Evolutionary conservation across 2,329 filamentous ascomycete genomes (phyloP), one percentile per base, ranked within the genome.

Genomic region (Aureobasidium sp.): DNA sequence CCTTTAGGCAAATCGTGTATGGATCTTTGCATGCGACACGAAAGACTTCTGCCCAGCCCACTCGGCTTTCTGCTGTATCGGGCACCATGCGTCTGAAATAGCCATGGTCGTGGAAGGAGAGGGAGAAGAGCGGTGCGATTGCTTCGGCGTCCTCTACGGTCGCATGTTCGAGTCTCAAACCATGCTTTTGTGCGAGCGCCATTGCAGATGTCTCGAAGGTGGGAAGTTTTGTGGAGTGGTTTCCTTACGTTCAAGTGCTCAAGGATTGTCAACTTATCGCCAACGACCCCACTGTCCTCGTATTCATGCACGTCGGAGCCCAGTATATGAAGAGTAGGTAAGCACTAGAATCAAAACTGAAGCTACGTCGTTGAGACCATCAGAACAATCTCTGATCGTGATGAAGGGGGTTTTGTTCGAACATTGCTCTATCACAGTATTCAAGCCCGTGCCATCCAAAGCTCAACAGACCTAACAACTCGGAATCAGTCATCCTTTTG

Each of bases 401-500:
- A 40, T 13, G 23, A 27, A 8, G 17, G 29, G 15, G 35, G 17
- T 19, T 9, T 35, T 35, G 15, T 21, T 53, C 9, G 7, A 7
- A 40, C 7, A 19, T 21, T 40, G 19, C 47, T 38, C 49, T 40
- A 40, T 53, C 13, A 53, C 33, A 38, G 13, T 35, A 53, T 35
- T 27, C 47, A 40, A 11, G 33, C 21, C n/a, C 31, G 15, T 37
- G 31, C 21, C 47, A 17, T 37, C 11, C 19, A 51, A 13, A 37
- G 9, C 21, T 19, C 19, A 25, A 37, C 11, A n/a, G 19, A 51
- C 11, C 13, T 5, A 6, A 35, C 10, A 45, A 19, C 19, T 29
- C 19, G 10, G 2, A 10, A 49, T 70, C 65, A 71, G 65, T 72
- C 70, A 37, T 65, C 66, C 63, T 71, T 72, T 31, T 65, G 61